phyloP scores from a whole-genome alignment of 345 rosid species.

The Hibiscus syriacus region DNA sequence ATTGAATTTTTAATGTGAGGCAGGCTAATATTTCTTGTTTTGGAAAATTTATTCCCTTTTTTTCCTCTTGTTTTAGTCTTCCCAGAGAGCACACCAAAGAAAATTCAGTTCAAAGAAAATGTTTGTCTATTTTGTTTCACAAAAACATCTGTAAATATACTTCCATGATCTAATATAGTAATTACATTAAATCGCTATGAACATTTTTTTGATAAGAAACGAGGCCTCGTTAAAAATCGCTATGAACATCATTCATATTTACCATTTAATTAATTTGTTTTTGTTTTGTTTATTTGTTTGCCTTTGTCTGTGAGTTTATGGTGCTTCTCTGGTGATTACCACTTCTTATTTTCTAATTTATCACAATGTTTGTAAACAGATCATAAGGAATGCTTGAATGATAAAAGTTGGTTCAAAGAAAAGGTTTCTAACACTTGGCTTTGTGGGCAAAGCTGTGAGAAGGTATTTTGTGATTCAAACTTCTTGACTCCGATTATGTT shows the following conservation, averaged over 20 bases:
- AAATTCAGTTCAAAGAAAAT: neutral
- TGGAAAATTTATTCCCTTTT: too few species aligned
- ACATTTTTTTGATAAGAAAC: too few species aligned
- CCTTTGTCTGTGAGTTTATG: neutral
- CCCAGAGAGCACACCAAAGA: neutral
- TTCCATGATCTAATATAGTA: neutral
- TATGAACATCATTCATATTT: neutral
- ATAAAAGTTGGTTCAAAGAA: constrained; percentile 24
- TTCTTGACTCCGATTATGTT: neutral
- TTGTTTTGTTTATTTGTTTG: too few species aligned
- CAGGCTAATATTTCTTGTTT: neutral
- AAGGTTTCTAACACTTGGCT: constrained; percentile 47
- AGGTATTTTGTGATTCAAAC: constrained; percentile 36
- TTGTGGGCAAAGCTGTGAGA: constrained; percentile 62
- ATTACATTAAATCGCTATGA: neutral
- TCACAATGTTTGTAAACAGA: constrained; percentile 36
- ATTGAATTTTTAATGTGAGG: neutral
- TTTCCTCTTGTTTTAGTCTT: neutral
- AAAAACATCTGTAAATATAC: neutral
- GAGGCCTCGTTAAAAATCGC: too few species aligned
- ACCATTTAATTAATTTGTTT: neutral
- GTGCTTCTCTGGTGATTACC: neutral
- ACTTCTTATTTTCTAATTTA: constrained; percentile 14
- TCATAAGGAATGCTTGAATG: constrained; percentile 60
- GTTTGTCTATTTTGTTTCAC: neutral